These are phyloP conservation scores for Fusarium nelsonii DNA, from an alignment of 2,329 filamentous ascomycete species.

Conservation along the genomic window DNA sequence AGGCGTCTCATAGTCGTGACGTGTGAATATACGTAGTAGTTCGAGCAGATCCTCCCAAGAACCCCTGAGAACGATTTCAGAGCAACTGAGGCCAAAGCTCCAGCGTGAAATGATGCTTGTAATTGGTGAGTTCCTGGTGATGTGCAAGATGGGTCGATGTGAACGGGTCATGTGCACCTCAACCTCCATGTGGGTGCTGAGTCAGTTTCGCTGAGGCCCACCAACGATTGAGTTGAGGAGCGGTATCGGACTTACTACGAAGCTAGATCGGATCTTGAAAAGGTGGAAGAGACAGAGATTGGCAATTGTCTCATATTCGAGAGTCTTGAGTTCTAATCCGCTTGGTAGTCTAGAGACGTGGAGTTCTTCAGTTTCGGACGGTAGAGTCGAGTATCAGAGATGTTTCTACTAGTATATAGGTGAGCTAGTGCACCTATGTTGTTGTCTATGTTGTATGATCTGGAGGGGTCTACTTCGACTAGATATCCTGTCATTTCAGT, in stretches of 20 bases:
- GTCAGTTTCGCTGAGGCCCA: constrained; percentile 25
- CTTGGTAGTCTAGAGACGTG: neutral
- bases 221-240: constrained; percentile 4
- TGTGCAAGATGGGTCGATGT: constrained; percentile 20
- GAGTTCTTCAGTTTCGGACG: neutral
- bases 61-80: neutral
- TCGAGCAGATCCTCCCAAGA: neutral
- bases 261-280: neutral
- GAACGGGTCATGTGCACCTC: constrained; percentile 22
- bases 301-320: neutral
- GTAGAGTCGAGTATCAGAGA: neutral
- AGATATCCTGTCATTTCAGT: neutral
- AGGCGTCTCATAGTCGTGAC: constrained; percentile 15
- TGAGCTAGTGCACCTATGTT: neutral
- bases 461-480: no score
- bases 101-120: constrained; percentile 9
- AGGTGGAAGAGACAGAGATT: neutral
- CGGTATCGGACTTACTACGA: constrained; percentile 35
- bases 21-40: neutral
- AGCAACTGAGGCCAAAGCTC: neutral
- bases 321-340: neutral
- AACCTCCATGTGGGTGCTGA: constrained; percentile 6
- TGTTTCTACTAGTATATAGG: neutral
- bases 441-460: neutral
- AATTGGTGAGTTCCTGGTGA: constrained; percentile 23